Conservation (phyloP, 345 rosid species). For the Rubroshorea leprosula region DNA sequence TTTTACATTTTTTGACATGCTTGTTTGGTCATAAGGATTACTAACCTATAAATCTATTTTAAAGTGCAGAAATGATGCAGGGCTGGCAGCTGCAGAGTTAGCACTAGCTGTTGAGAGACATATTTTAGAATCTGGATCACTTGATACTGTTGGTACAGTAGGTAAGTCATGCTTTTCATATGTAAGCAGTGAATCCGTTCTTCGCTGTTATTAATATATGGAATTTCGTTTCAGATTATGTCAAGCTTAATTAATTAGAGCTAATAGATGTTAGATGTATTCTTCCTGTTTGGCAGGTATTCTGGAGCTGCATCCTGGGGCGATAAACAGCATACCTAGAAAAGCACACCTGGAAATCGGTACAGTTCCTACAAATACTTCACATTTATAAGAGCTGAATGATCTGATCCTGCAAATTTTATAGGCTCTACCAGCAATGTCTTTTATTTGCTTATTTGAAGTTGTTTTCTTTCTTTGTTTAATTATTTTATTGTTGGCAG, state of each 20-base stretch:
- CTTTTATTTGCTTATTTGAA: constrained; percentile 2
- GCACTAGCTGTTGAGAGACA: constrained; percentile 89
- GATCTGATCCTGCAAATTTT: not conserved
- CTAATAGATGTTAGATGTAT: not conserved
- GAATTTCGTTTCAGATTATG: not conserved
- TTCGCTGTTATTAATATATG: no score
- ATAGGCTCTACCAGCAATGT: not conserved
- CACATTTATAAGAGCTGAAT: no score
- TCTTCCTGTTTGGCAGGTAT: constrained; percentile 43
- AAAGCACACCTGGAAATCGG: constrained; percentile 91
- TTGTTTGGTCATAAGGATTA: not conserved
- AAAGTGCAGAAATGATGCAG: constrained; percentile 75
- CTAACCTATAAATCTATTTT: constrained; percentile 8
- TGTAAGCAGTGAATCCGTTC: not conserved
- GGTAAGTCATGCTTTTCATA: constrained; percentile 35
- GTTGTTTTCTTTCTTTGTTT: not conserved
- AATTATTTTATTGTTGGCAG: constrained; percentile 28
- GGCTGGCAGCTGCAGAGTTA: constrained; percentile 93
- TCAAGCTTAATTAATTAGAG: no score
- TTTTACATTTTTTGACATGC: not conserved
- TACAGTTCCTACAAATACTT: constrained; percentile 14
- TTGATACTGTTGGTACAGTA: constrained; percentile 93
- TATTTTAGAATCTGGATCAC: constrained; percentile 72
- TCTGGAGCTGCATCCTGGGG: constrained; percentile 86
- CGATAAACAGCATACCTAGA: constrained; percentile 97